A percentile compares a stretch with the other conserved stretches of the same genome.
These are phyloP conservation scores for Shiraia sp. DNA, from an alignment of 2,329 filamentous ascomycete genomes.

Conservation along the genomic window DNA sequence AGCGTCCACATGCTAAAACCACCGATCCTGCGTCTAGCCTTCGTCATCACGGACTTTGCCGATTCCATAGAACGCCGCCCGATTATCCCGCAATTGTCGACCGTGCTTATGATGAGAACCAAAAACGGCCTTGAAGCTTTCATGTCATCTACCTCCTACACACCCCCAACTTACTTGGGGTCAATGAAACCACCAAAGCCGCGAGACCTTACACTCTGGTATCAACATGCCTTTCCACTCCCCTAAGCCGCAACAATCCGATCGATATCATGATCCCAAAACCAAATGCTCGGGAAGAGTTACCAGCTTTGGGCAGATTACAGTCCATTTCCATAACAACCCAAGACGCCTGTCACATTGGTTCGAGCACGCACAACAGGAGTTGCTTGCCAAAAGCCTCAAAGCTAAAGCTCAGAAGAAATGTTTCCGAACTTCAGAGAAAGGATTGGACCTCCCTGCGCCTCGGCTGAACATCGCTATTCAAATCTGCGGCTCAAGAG, in stretches of 20 bases:
- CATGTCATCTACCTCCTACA: no score
- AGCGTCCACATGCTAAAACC: no score
- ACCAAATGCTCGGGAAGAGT: constrained; percentile 13
- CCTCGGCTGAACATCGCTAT: constrained; percentile 56
- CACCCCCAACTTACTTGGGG: no score
- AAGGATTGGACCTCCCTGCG: constrained; percentile 1
- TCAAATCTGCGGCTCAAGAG: constrained; percentile 58
- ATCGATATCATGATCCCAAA: constrained; percentile 12
- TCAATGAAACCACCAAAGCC: no score
- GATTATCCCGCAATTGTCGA: no score
- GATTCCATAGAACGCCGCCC: no score
- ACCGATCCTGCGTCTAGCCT: no score
- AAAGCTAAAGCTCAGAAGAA: constrained; percentile 2
- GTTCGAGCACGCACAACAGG: constrained; percentile 18
- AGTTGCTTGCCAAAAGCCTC: constrained; percentile 7
- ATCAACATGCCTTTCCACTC: constrained; percentile 14
- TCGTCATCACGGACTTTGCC: no score
- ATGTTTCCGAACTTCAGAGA: neutral
- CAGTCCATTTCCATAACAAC: constrained; percentile 21
- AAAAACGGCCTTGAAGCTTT: no score
- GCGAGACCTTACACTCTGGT: no score
- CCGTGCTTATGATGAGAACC: no score
- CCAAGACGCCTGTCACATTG: constrained; percentile 18
- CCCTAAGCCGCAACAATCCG: neutral
- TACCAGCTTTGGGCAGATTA: constrained; percentile 20